phyloP scores from a whole-genome alignment of 1,284 basidiomycete species.

The Cryptococcus maquisensis region DNA sequence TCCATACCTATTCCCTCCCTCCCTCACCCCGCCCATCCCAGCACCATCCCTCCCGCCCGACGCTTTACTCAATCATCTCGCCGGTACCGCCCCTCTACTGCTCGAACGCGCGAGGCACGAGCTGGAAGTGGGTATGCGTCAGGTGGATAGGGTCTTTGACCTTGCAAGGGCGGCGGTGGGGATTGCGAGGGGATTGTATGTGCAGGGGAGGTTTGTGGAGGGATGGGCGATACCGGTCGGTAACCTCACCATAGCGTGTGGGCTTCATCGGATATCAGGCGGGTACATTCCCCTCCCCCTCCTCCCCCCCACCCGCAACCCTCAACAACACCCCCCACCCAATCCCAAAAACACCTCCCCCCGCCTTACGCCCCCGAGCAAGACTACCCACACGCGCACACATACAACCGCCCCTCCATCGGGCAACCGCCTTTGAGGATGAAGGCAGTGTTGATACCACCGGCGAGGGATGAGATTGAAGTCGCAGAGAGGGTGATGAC shows the following conservation, averaged over 20 bases:
- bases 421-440: constrained; percentile 16
- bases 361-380: constrained; percentile 16
- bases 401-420: not conserved
- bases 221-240: constrained; percentile 34
- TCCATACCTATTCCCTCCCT: constrained; percentile 8
- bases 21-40: constrained; percentile 8
- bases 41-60: constrained; percentile 4
- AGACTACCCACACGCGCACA: constrained; percentile 14
- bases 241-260: constrained; percentile 32
- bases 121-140: constrained; percentile 29
- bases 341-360: constrained; percentile 7
- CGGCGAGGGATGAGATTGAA: constrained; percentile 34
- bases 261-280: constrained; percentile 31
- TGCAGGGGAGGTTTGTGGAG: constrained; percentile 33
- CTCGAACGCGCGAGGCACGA: constrained; percentile 28
- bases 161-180: constrained; percentile 30
- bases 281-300: constrained; percentile 10
- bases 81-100: constrained; percentile 13
- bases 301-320: too few relatives aligned
- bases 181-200: constrained; percentile 28
- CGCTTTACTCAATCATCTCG: constrained; percentile 17
- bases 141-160: constrained; percentile 33
- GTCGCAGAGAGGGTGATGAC: constrained; percentile 31
- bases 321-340: too few relatives aligned
- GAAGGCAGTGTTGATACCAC: constrained; percentile 34